These are phyloP conservation scores for Aureobasidium lini DNA, from an alignment of 2,329 filamentous ascomycete species.

Conservation along the genomic window DNA sequence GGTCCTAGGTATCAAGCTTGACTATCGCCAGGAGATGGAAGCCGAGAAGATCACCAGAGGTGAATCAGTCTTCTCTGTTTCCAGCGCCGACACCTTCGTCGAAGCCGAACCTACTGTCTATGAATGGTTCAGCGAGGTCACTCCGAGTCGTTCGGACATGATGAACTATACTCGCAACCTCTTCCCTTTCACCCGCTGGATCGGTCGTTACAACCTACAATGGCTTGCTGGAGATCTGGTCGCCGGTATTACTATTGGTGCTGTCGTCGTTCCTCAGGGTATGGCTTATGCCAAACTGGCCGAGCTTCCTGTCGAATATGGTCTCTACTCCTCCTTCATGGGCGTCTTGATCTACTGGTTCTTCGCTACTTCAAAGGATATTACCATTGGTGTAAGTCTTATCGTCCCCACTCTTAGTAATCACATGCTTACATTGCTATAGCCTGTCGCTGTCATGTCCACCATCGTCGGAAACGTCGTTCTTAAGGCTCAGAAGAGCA, in stretches of 20 bases:
- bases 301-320: constrained; percentile 70
- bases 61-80: constrained; percentile 70
- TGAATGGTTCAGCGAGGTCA: constrained; percentile 62
- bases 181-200: constrained; percentile 89
- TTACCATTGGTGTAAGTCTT: constrained; percentile 77
- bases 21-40: constrained; percentile 54
- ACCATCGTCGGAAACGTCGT: constrained; percentile 68
- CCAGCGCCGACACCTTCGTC: constrained; percentile 68
- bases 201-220: constrained; percentile 75
- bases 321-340: constrained; percentile 93
- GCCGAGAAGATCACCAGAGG: constrained; percentile 62
- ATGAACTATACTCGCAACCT: constrained; percentile 59
- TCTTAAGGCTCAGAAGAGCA: constrained; percentile 47
- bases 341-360: constrained; percentile 94
- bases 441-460: constrained; percentile 94
- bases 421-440: background rate
- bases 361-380: constrained; percentile 96
- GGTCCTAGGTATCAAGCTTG: constrained; percentile 71
- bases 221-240: constrained; percentile 88
- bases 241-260: constrained; percentile 70
- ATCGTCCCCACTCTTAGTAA: background rate
- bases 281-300: constrained; percentile 93
- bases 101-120: constrained; percentile 69
- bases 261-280: constrained; percentile 86
- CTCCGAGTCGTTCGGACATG: constrained; percentile 52